phyloP scores from a whole-genome alignment of 1,139 yeast species.

The Scheffersomyces insectosa region DNA sequence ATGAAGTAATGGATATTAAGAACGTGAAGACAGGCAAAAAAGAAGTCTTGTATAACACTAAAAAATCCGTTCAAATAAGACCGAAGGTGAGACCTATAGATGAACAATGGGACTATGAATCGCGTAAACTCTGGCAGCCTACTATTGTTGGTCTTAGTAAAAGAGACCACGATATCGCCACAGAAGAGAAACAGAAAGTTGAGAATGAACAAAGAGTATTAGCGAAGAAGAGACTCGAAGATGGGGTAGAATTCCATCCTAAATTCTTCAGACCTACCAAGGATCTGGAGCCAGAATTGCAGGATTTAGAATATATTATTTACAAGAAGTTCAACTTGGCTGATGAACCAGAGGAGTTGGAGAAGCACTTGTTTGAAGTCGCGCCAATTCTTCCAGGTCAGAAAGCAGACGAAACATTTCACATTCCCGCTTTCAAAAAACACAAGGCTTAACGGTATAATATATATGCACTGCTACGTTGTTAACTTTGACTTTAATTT shows the following conservation, averaged over 20 bases:
- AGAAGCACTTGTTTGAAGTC: slow-evolving; percentile 55
- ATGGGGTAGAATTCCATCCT: slow-evolving; percentile 81
- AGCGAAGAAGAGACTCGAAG: slow-evolving; percentile 74
- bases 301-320: slow-evolving; percentile 60
- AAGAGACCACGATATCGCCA: slow-evolving; percentile 79
- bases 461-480: too few species aligned
- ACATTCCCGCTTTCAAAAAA: slow-evolving; percentile 67
- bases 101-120: slow-evolving; percentile 81
- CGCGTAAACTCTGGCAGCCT: slow-evolving; percentile 78
- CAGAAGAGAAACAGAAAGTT: slow-evolving; percentile 81
- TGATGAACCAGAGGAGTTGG: slow-evolving; percentile 51
- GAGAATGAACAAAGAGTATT: slow-evolving; percentile 78
- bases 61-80: slow-evolving; percentile 45
- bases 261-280: slow-evolving; percentile 56
- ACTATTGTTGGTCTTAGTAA: slow-evolving; percentile 76
- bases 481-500: too few species aligned
- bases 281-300: slow-evolving; percentile 26
- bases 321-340: slow-evolving; percentile 53
- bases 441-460: slow-evolving; percentile 1
- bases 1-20: slow-evolving; percentile 75
- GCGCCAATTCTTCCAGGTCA: slow-evolving; percentile 85
- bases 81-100: slow-evolving; percentile 77
- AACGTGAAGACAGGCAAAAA: slow-evolving; percentile 50
- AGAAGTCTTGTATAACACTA: slow-evolving; percentile 64
- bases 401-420: slow-evolving; percentile 58